These are phyloP conservation scores for Euphorbia celastroides DNA, from an alignment of 441 rosid genomes.

Conservation along the genomic window DNA sequence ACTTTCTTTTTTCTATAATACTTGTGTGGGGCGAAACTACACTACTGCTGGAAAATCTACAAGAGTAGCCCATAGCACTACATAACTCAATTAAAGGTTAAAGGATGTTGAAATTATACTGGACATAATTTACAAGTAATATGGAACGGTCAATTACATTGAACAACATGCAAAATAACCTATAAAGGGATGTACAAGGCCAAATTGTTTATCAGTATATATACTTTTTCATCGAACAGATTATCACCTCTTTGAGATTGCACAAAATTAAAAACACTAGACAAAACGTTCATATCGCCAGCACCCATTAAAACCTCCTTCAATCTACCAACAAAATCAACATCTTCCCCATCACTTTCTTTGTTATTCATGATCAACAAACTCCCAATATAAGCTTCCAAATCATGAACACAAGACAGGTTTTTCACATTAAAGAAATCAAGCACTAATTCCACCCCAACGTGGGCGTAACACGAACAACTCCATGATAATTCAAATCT, in stretches of 20 bases:
- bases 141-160: background rate
- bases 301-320: conserved; percentile 34
- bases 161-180: background rate
- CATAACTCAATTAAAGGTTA: too few relatives aligned
- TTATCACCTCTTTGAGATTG: conserved; percentile 34
- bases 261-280: conserved; percentile 37
- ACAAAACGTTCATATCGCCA: conserved; percentile 29
- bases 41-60: too few relatives aligned
- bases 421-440: conserved; percentile 80
- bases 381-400: conserved; percentile 57
- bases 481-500: conserved; percentile 74
- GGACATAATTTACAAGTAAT: background rate
- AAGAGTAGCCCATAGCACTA: too few relatives aligned
- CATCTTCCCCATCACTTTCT: conserved; percentile 11
- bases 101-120: too few relatives aligned
- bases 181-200: conserved; percentile 24
- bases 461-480: conserved; percentile 80
- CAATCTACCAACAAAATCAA: conserved; percentile 32
- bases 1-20: too few relatives aligned
- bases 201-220: conserved; percentile 21
- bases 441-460: conserved; percentile 68
- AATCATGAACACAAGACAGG: conserved; percentile 82
- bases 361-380: conserved; percentile 29
- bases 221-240: conserved; percentile 12
- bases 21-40: too few relatives aligned